A percentile compares a stretch with the other conserved stretches of the same genome.
Evolutionary conservation across 2,329 filamentous ascomycete species (phyloP).

Genomic region (Thielaviopsis musarum): DNA sequence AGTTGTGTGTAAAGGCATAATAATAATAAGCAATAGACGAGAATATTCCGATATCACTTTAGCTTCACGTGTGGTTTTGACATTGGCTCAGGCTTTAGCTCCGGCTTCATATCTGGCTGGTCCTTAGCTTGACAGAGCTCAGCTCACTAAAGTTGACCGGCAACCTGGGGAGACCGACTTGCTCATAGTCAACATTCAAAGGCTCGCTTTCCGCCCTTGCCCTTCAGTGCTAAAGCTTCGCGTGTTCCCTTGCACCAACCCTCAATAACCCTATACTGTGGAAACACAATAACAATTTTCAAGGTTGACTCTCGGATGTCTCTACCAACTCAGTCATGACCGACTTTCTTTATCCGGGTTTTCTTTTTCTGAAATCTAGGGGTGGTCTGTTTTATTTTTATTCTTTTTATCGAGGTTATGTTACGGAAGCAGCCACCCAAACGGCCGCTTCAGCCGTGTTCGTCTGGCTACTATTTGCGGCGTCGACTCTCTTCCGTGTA

Average conservation of each 20-base stretch:
- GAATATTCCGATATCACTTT: neutral
- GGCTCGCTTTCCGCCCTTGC: neutral
- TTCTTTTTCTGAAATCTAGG: too few relatives aligned
- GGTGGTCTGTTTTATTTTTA: too few relatives aligned
- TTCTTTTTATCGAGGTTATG: neutral
- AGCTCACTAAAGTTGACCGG: neutral
- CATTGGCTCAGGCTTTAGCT: neutral
- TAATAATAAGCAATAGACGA: neutral
- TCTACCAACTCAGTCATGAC: neutral
- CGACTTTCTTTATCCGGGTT: too few relatives aligned
- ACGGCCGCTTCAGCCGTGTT: neutral
- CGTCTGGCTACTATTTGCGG: neutral
- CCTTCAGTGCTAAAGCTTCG: neutral
- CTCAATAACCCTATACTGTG: neutral
- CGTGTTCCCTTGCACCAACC: neutral
- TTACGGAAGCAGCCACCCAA: neutral
- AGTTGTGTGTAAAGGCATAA: neutral
- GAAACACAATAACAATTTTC: neutral
- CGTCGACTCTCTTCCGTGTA: neutral
- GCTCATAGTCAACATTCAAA: neutral
- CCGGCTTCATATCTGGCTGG: neutral
- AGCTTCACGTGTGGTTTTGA: neutral
- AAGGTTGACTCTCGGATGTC: neutral
- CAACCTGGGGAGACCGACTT: too few relatives aligned
- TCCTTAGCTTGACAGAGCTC: neutral